phyloP scores from a whole-genome alignment of 139 green algal species.

The Chlorella vulgaris region DNA sequence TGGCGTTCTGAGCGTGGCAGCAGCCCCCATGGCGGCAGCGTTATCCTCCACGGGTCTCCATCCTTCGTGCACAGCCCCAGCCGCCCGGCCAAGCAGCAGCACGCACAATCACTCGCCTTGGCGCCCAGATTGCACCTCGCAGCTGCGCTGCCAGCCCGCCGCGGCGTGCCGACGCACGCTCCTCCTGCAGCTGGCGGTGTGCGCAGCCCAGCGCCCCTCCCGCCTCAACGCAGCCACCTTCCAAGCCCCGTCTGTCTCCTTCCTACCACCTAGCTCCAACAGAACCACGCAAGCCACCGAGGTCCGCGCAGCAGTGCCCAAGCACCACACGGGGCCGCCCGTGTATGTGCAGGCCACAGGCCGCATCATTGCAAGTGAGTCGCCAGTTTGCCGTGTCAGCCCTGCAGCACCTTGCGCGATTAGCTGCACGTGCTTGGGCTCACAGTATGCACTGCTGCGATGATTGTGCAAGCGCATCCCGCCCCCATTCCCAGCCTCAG shows the following conservation, averaged over 20 bases:
- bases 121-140: neutral
- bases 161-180: constrained; percentile 8
- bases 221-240: constrained; percentile 12
- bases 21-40: neutral
- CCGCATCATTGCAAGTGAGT: constrained; percentile 79
- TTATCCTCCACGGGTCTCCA: neutral
- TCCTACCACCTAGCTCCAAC: constrained; percentile 15
- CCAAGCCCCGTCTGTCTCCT: constrained; percentile 18
- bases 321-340: constrained; percentile 46
- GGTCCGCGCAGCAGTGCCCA: neutral
- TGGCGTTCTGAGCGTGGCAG: neutral
- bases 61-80: neutral
- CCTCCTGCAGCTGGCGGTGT: constrained; percentile 13
- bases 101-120: neutral
- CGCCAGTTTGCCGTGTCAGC: neutral
- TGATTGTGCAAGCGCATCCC: too few relatives aligned
- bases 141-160: neutral
- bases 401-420: neutral
- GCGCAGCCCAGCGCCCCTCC: neutral
- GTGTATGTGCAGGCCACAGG: constrained; percentile 76
- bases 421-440: neutral
- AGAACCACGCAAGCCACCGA: neutral
- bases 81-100: neutral
- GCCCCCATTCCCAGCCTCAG: too few relatives aligned
- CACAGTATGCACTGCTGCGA: too few relatives aligned